These are phyloP conservation scores for Nelumbo lutea DNA, from an alignment of 164 flowering plant genomes.

Conservation along the genomic window DNA sequence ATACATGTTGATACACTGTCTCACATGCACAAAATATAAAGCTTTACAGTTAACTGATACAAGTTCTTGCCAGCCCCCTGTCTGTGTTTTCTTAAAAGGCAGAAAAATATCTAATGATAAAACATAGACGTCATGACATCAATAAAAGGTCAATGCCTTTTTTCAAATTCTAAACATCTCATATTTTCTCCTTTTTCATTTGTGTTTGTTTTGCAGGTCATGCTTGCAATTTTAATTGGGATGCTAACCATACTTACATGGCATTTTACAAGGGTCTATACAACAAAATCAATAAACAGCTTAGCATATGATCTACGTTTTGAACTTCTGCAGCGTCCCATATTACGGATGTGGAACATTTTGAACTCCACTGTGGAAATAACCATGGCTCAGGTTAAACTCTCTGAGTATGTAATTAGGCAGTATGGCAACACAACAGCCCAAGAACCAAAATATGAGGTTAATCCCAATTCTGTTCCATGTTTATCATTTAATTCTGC, in stretches of 20 bases:
- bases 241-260: constrained; percentile 86
- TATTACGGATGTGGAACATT: constrained; percentile 92
- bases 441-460: constrained; percentile 77
- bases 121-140: too few species aligned
- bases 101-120: too few species aligned
- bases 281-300: constrained; percentile 70
- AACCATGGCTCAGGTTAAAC: constrained; percentile 86
- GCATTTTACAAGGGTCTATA: constrained; percentile 87
- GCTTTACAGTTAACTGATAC: too few species aligned
- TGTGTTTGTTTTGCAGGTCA: constrained; percentile 53
- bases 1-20: too few species aligned
- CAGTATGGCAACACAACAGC: constrained; percentile 45
- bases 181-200: neutral
- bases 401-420: constrained; percentile 75
- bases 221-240: constrained; percentile 94
- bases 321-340: constrained; percentile 91
- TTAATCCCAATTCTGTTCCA: constrained; percentile 17
- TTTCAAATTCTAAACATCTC: neutral
- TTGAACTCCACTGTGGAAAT: constrained; percentile 84
- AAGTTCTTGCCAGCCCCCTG: too few species aligned
- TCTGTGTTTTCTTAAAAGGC: too few species aligned
- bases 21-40: too few species aligned
- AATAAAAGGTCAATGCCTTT: too few species aligned
- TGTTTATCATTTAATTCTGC: neutral
- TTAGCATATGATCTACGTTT: constrained; percentile 81